These are phyloP conservation scores for Cryptococcus sp. DNA, from an alignment of 1,284 basidiomycete genomes.

Conservation along the genomic window DNA sequence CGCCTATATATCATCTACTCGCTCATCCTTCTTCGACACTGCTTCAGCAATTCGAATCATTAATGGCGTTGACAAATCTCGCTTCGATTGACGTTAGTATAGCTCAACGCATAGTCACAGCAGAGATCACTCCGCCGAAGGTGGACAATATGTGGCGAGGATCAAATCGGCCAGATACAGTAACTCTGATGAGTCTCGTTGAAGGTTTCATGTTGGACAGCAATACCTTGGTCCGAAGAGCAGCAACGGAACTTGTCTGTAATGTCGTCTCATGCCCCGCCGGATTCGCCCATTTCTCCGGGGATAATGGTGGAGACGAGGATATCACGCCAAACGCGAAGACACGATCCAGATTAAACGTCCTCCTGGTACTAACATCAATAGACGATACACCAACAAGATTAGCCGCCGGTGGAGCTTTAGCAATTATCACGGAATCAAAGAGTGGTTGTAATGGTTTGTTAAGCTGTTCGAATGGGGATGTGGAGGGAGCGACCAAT, in stretches of 20 bases:
- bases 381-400: constrained; percentile 76
- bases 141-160: constrained; percentile 14
- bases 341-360: constrained; percentile 64
- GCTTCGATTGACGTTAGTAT: constrained; percentile 68
- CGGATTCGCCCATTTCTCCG: constrained; percentile 57
- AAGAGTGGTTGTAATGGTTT: constrained; percentile 59
- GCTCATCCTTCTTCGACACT: constrained; percentile 62
- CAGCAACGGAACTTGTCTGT: constrained; percentile 87
- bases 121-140: constrained; percentile 21
- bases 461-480: constrained; percentile 57
- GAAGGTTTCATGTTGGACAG: constrained; percentile 82
- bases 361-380: constrained; percentile 78
- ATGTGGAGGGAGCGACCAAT: background rate
- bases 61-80: constrained; percentile 94
- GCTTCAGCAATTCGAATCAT: constrained; percentile 82
- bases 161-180: constrained; percentile 8
- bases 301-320: constrained; percentile 25
- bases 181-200: constrained; percentile 59
- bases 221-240: constrained; percentile 73
- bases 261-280: constrained; percentile 76
- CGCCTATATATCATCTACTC: constrained; percentile 68
- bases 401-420: constrained; percentile 75
- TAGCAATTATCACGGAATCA: constrained; percentile 68
- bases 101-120: constrained; percentile 56
- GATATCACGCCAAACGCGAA: constrained; percentile 31